Evolutionary conservation across 192 early-diverging fungal genomes (phyloP).

Genomic region (Backusella mclennaniae): DNA sequence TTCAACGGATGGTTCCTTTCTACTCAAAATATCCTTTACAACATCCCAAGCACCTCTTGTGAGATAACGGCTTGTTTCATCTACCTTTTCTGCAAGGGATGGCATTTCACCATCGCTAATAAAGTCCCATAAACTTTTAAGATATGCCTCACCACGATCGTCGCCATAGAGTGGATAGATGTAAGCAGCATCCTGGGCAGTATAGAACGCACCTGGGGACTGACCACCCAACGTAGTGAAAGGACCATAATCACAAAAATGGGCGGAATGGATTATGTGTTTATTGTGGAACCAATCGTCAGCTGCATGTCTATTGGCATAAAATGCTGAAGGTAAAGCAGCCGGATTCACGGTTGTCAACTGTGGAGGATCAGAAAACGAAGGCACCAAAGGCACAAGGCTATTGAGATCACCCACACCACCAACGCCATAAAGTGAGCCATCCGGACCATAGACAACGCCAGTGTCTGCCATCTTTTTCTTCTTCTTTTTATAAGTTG

Average conservation of each 20-base stretch:
- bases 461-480: conserved; percentile 33
- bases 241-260: conserved; percentile 29
- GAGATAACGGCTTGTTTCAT: conserved; percentile 36
- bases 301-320: conserved; percentile 8
- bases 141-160: conserved; percentile 56
- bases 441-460: conserved; percentile 26
- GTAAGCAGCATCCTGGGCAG: conserved; percentile 37
- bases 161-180: conserved; percentile 59
- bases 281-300: conserved; percentile 31
- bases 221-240: conserved; percentile 22
- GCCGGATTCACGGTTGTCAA: conserved; percentile 37
- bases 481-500: conserved; percentile 32
- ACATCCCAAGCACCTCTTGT: conserved; percentile 42
- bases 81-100: conserved; percentile 23
- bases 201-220: conserved; percentile 25
- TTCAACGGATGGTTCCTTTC: neutral
- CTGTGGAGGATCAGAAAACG: conserved; percentile 33
- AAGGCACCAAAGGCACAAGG: conserved; percentile 13
- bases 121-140: conserved; percentile 55
- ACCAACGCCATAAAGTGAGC: conserved; percentile 20
- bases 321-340: conserved; percentile 33
- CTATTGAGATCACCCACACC: conserved; percentile 11
- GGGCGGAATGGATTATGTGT: conserved; percentile 25
- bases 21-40: conserved; percentile 1
- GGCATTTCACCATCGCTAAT: conserved; percentile 36